Evolutionary conservation across 768 basidiomycete species (phyloP).

Genomic region (Mycena sanguinolenta): DNA sequence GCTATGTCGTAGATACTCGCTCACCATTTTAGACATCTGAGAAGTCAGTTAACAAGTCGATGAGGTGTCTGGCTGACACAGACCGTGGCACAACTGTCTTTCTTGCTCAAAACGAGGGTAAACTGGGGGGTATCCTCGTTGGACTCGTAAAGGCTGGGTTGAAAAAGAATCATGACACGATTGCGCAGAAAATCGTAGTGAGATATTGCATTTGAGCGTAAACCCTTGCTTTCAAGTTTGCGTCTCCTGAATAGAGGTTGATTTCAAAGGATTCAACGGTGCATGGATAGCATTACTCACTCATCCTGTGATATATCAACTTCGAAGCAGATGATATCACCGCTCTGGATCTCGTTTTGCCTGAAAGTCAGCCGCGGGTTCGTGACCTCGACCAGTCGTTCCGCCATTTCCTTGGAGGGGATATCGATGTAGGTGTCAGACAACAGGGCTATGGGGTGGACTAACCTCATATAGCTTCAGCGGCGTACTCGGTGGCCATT

Average conservation of each 20-base stretch:
- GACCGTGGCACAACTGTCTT: conserved; percentile 97
- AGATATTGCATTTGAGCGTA: conserved; percentile 90
- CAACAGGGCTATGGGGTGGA: too few species aligned
- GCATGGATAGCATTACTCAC: too few species aligned
- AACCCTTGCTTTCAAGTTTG: conserved; percentile 88
- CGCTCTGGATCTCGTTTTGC: conserved; percentile 99
- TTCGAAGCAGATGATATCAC: conserved; percentile 99
- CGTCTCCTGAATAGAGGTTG: conserved; percentile 77
- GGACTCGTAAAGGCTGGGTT: conserved; percentile 88
- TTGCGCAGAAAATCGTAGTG: conserved; percentile 99
- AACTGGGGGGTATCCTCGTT: conserved; percentile 87
- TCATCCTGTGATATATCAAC: conserved; percentile 95
- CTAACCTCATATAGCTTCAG: conserved; percentile 93
- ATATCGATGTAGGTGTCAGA: too few species aligned
- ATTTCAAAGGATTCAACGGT: too few species aligned
- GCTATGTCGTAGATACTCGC: too few species aligned
- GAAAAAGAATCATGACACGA: conserved; percentile 94
- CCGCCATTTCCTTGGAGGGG: conserved; percentile 91
- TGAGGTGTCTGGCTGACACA: too few species aligned
- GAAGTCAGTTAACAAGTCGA: too few species aligned
- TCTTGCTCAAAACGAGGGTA: conserved; percentile 93
- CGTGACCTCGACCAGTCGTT: conserved; percentile 99
- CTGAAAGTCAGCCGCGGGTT: conserved; percentile 94
- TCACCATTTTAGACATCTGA: too few species aligned
- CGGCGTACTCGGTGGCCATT: conserved; percentile 93